These are phyloP conservation scores for Candida nonsorbophila DNA, from an alignment of 805 yeast genomes.

Conservation along the genomic window DNA sequence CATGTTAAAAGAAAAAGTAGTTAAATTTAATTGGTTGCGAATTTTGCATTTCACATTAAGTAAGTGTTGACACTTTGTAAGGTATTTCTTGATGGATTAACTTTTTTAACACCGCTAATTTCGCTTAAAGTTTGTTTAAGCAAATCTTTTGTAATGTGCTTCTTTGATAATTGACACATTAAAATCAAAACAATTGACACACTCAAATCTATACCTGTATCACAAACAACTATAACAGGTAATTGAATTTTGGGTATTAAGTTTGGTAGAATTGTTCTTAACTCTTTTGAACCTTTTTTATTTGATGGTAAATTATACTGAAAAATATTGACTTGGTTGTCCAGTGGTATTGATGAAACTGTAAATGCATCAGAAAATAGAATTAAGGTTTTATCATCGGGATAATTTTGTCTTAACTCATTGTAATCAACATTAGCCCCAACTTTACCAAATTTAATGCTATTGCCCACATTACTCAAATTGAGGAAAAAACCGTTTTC, in stretches of 20 bases:
- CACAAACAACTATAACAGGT: constrained; percentile 48
- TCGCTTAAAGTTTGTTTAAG: constrained; percentile 53
- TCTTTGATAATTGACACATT: constrained; percentile 41
- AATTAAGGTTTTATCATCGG: no score
- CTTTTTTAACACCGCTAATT: constrained; percentile 43
- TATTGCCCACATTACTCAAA: no score
- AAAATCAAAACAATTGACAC: constrained; percentile 53
- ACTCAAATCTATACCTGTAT: constrained; percentile 61
- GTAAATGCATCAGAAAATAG: no score
- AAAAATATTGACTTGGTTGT: constrained; percentile 6
- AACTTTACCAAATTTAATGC: no score
- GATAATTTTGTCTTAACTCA: no score
- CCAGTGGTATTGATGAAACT: no score
- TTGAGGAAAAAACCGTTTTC: no score
- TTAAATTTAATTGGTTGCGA: no score
- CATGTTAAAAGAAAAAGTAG: no score
- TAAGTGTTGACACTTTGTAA: constrained; percentile 61
- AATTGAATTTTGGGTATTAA: constrained; percentile 24
- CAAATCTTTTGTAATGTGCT: constrained; percentile 38
- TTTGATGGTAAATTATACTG: constrained; percentile 22
- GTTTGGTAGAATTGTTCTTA: constrained; percentile 44
- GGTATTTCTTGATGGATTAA: constrained; percentile 75
- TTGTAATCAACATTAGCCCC: no score
- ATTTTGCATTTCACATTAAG: constrained; percentile 4
- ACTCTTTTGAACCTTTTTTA: constrained; percentile 63